A percentile compares a stretch with the other conserved stretches of the same genome.
These are phyloP conservation scores for Mycena filopes DNA, from an alignment of 768 basidiomycete species.

Conservation along the genomic window DNA sequence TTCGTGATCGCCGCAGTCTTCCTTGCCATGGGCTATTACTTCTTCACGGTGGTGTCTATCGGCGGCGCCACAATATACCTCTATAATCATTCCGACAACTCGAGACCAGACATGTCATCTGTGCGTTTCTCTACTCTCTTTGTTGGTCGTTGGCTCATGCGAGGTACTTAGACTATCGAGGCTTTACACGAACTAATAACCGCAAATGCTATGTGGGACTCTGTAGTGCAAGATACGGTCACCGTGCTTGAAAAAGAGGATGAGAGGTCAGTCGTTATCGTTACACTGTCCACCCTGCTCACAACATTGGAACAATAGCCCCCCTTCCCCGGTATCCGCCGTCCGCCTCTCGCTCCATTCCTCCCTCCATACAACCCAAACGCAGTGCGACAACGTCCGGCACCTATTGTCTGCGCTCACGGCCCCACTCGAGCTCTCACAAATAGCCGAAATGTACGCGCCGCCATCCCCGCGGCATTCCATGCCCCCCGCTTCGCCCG, in stretches of 20 bases:
- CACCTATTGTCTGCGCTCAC: conserved; percentile 83
- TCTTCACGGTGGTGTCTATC: conserved; percentile 51
- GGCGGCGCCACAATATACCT: conserved; percentile 52
- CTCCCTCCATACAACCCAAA: conserved; percentile 79
- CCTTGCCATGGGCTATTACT: conserved; percentile 55
- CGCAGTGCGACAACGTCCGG: conserved; percentile 85
- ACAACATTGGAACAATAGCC: conserved; percentile 49
- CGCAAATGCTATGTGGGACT: conserved; percentile 80
- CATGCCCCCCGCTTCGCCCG: conserved; percentile 40
- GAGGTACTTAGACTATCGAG: conserved; percentile 63
- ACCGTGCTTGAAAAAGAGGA: conserved; percentile 76
- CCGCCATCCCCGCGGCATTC: conserved; percentile 61
- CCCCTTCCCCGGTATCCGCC: conserved; percentile 62
- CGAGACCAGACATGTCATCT: conserved; percentile 64
- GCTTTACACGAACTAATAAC: conserved; percentile 74
- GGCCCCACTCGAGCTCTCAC: conserved; percentile 74
- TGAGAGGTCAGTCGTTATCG: conserved; percentile 56
- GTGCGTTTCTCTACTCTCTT: conserved; percentile 49
- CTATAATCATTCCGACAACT: conserved; percentile 42
- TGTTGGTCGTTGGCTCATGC: conserved; percentile 22
- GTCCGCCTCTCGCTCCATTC: conserved; percentile 79
- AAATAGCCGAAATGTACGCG: conserved; percentile 89
- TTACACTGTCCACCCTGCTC: conserved; percentile 15
- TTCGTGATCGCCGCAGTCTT: conserved; percentile 51
- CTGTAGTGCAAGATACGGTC: conserved; percentile 76